Evolutionary conservation across 2,329 filamentous ascomycete species (phyloP).

Genomic region (Phyllosticta paracitricarpa): DNA sequence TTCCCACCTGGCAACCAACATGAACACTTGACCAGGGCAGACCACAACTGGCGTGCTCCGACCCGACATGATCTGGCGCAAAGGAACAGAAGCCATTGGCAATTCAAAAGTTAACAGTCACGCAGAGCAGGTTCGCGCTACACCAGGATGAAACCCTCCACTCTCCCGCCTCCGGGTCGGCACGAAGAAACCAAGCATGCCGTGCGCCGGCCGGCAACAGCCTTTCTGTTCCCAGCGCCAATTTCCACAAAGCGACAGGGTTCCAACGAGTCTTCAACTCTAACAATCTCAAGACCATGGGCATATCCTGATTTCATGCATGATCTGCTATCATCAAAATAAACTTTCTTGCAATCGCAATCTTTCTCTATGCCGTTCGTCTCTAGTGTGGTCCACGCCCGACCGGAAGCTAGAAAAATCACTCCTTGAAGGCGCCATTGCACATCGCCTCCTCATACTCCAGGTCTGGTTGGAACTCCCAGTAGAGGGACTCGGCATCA

Average conservation of each 20-base stretch:
- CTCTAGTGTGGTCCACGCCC: not conserved
- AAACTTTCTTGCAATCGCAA: no score
- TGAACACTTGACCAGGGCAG: no score
- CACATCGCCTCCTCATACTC: constrained; percentile 25
- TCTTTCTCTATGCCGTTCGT: no score
- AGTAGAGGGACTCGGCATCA: constrained; percentile 41
- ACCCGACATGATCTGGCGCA: not conserved
- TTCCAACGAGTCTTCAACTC: not conserved
- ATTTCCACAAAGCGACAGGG: not conserved
- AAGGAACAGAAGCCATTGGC: not conserved
- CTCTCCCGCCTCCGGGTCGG: not conserved
- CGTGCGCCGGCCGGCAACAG: not conserved
- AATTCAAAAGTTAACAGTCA: not conserved
- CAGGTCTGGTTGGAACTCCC: constrained; percentile 41
- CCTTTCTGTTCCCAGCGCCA: not conserved
- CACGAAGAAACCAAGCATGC: not conserved
- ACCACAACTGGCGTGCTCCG: not conserved
- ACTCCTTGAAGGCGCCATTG: constrained; percentile 7
- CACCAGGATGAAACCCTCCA: not conserved
- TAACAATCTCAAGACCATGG: no score
- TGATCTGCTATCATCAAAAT: no score
- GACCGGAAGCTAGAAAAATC: not conserved
- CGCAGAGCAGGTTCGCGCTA: not conserved
- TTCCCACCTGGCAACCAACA: not conserved
- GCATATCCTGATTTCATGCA: no score